Base-by-base conservation (phyloP, 2,329 filamentous ascomycete species). In the Grosmannia penicillata region DNA sequence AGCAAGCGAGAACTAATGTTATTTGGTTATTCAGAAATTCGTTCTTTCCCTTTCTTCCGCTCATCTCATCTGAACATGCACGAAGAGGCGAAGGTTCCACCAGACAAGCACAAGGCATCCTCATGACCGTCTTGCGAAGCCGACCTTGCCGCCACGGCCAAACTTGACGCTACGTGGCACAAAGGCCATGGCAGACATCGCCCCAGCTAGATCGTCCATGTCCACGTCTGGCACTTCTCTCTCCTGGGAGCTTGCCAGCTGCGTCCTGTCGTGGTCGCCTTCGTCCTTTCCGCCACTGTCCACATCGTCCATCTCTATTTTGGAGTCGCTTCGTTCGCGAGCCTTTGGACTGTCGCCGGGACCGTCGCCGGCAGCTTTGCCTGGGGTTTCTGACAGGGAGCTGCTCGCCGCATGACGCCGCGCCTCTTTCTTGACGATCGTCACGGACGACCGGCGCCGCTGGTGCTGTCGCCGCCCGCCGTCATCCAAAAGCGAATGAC, bases 401-500 rank as follows among this genome's bases (percentile, higher is more conserved):
- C 15, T 35, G 29, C 5, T 24, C 4, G 18, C 23, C 9, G 14
- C 27, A 4, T 21, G 32, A 13, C 17, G 42, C 9, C 18, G 9
- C 2, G 14, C 8, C 23, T 31, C 54, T 39, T 57, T 62, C 30
- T 50, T 49, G 36, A 52, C 46, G 29, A 50, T 50, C 28, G 51
- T 49, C n/a, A 66, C 67, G 3, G 69, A 70, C 38, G 61, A 63
- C 35, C 63, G 57, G 30, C 65, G 62, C 41, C 61, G 61, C 46
- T 67, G 63, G n/a, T 39, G 42, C 17, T 41, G 37, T 3, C 37
- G 31, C 7, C 46, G 40, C 6, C 62, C 58, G 10, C 60, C 56
- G n/a, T 78, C 70, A 35, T 74, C 65, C 11, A 96, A 64, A 59
- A 98, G 75, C 15, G 85, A 93, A 31, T 68, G 76, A 37, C 83